A percentile compares a stretch with the other conserved stretches of the same genome.
These are phyloP conservation scores for Haplosporangium gracile DNA, from an alignment of 192 early-diverging fungal species.

Conservation along the genomic window DNA sequence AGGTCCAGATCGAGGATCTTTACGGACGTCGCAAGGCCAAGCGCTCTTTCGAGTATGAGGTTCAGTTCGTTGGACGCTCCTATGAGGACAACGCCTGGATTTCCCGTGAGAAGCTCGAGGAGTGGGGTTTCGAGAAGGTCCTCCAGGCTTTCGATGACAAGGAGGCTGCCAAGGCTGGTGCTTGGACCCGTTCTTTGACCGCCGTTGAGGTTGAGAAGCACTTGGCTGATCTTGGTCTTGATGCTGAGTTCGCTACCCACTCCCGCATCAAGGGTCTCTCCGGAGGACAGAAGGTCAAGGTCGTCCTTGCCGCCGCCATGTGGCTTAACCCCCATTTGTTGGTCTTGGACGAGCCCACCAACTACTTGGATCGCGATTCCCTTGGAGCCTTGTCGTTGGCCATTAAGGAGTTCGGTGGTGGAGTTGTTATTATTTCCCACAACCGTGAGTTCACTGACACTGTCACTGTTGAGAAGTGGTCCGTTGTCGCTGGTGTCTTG, in stretches of 20 bases:
- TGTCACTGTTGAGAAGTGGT: slow-evolving; percentile 82
- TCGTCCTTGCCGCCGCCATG: slow-evolving; percentile 87
- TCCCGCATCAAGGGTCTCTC: slow-evolving; percentile 78
- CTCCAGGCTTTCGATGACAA: slow-evolving; percentile 58
- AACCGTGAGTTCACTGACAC: slow-evolving; percentile 85
- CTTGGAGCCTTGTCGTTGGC: slow-evolving; percentile 77
- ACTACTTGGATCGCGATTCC: slow-evolving; percentile 76
- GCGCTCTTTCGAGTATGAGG: slow-evolving; percentile 74
- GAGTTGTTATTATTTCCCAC: slow-evolving; percentile 89
- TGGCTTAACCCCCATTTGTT: slow-evolving; percentile 94
- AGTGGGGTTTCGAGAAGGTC: slow-evolving; percentile 88
- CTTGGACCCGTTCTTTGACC: slow-evolving; percentile 79
- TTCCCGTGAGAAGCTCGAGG: slow-evolving; percentile 75
- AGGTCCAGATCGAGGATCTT: slow-evolving; percentile 66
- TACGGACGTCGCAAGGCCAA: slow-evolving; percentile 80
- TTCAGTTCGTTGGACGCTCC: slow-evolving; percentile 82
- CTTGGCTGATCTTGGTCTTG: slow-evolving; percentile 82
- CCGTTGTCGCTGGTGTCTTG: slow-evolving; percentile 73
- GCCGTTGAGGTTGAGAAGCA: slow-evolving; percentile 78
- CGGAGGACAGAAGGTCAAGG: slow-evolving; percentile 90
- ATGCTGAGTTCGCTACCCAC: slow-evolving; percentile 82
- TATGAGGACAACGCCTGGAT: slow-evolving; percentile 81
- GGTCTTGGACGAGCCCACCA: slow-evolving; percentile 92
- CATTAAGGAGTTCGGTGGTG: slow-evolving; percentile 83
- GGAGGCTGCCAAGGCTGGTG: slow-evolving; percentile 82